A percentile compares a stretch with the other conserved stretches of the same genome.
phyloP scores from a whole-genome alignment of 352 stramenopile species.

The Pythium diclinum region DNA sequence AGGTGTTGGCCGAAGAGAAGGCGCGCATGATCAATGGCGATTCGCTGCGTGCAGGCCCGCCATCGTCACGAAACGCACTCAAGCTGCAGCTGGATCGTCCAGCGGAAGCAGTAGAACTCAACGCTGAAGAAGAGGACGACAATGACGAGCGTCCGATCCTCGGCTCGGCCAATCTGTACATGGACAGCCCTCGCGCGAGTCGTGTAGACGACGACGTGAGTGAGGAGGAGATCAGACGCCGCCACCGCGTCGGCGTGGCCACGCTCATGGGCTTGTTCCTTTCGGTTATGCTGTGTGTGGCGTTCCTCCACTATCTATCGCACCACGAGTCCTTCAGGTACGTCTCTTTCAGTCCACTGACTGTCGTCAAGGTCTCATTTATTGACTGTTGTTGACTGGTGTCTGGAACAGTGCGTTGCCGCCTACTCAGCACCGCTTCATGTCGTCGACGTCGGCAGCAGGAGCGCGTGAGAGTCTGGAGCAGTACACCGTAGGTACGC shows the following conservation, averaged over 20 bases:
- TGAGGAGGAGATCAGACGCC: constrained; percentile 49
- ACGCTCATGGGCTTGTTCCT: constrained; percentile 58
- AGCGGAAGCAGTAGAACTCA: constrained; percentile 29
- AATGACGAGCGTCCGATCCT: constrained; percentile 42
- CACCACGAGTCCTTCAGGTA: constrained; percentile 74
- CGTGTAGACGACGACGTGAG: constrained; percentile 42
- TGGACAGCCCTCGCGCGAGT: constrained; percentile 57
- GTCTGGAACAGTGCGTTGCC: constrained; percentile 45
- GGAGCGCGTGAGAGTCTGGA: constrained; percentile 69
- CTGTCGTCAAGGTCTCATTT: neutral
- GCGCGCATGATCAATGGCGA: constrained; percentile 52
- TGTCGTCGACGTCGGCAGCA: constrained; percentile 59
- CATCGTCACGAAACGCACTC: constrained; percentile 9
- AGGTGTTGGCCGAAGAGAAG: constrained; percentile 39
- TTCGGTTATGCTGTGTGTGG: constrained; percentile 58
- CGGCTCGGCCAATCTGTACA: constrained; percentile 54
- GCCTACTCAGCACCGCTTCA: constrained; percentile 75
- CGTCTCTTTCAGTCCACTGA: neutral
- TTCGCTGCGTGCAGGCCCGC: constrained; percentile 25
- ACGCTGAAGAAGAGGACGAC: constrained; percentile 37
- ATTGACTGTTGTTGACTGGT: constrained; percentile 1
- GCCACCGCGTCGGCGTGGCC: constrained; percentile 52
- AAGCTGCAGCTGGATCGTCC: constrained; percentile 30
- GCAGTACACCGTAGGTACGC: constrained; percentile 58
- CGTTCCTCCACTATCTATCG: constrained; percentile 57